These are phyloP conservation scores for Phyllosticta citrichinensis DNA, from an alignment of 2,329 filamentous ascomycete genomes.

Conservation along the genomic window DNA sequence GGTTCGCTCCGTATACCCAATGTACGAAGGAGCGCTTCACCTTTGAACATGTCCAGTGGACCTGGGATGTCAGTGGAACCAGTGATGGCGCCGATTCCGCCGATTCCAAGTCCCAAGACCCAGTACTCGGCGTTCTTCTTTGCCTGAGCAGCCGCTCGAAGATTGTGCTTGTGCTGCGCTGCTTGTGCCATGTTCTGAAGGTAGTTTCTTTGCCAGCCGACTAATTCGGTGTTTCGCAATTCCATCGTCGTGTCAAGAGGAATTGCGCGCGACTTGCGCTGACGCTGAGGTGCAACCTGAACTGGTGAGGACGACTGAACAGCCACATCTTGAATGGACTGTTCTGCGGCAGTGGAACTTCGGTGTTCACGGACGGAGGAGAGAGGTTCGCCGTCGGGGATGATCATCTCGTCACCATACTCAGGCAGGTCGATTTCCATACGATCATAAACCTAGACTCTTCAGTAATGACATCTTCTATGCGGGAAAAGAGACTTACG, in stretches of 20 bases:
- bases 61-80: conserved; percentile 32
- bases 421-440: conserved; percentile 25
- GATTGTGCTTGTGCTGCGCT: conserved; percentile 33
- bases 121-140: conserved; percentile 55
- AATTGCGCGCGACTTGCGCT: conserved; percentile 32
- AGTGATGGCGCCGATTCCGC: conserved; percentile 40
- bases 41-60: conserved; percentile 50
- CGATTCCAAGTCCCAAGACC: conserved; percentile 49
- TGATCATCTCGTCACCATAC: conserved; percentile 18
- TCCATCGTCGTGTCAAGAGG: conserved; percentile 40
- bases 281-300: conserved; percentile 30
- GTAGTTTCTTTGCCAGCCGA: conserved; percentile 50
- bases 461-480: not conserved
- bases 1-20: conserved; percentile 22
- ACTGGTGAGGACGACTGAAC: conserved; percentile 25
- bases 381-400: conserved; percentile 22
- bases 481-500: not conserved
- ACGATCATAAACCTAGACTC: conserved; percentile 13
- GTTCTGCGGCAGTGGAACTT: not conserved
- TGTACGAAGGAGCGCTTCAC: conserved; percentile 44
- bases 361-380: conserved; percentile 12
- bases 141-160: conserved; percentile 36
- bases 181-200: conserved; percentile 48
- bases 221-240: conserved; percentile 46
- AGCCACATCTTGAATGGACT: conserved; percentile 13